phyloP scores from a whole-genome alignment of 164 flowering plant species.

The Chimonanthus praecox region DNA sequence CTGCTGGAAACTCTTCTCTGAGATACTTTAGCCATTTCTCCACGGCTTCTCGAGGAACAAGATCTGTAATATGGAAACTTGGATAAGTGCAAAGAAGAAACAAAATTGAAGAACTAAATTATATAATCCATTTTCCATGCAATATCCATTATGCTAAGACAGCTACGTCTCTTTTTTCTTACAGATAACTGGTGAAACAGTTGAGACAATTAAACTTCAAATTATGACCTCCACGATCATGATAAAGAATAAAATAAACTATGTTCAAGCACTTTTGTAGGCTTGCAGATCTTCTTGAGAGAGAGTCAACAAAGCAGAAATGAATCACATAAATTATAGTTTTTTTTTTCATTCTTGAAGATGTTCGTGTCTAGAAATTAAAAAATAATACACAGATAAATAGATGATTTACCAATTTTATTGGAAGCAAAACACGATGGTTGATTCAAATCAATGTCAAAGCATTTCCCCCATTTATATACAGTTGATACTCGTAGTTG shows the following conservation, averaged over 20 bases:
- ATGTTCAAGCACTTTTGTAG: not conserved
- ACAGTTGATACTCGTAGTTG: no score
- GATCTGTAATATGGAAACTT: constrained; percentile 45
- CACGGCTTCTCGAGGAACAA: constrained; percentile 93
- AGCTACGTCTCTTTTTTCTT: not conserved
- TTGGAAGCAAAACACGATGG: constrained; percentile 79
- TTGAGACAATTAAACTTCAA: not conserved
- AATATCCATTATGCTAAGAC: not conserved
- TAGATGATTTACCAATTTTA: constrained; percentile 65
- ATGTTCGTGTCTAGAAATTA: not conserved
- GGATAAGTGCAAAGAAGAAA: not conserved
- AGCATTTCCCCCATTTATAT: no score
- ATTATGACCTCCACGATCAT: not conserved
- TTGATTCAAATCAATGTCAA: constrained; percentile 18
- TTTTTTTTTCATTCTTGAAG: not conserved
- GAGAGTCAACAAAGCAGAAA: not conserved
- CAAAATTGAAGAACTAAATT: not conserved
- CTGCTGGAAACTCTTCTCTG: constrained; percentile 88
- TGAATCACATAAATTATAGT: not conserved
- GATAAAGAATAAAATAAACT: not conserved
- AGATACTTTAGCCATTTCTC: constrained; percentile 96
- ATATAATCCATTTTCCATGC: not conserved
- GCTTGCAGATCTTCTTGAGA: not conserved
- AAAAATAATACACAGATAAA: not conserved
- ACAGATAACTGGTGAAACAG: not conserved